phyloP scores from a whole-genome alignment of 2,329 filamentous ascomycete species.

The Sordariomycetes sp. region DNA sequence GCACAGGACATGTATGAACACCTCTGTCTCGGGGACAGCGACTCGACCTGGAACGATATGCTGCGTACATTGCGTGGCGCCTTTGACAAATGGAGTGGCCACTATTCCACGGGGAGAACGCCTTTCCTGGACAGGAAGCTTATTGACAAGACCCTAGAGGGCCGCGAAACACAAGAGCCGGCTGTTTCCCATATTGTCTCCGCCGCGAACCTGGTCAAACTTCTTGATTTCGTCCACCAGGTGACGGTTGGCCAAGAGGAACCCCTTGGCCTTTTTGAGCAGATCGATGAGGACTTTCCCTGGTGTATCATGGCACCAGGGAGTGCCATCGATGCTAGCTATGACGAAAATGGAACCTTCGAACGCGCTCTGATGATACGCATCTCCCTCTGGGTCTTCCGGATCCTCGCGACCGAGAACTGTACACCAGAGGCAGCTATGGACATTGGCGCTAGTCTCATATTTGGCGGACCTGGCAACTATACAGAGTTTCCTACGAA shows the following conservation, averaged over 20 bases:
- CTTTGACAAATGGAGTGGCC: slow-evolving; percentile 16
- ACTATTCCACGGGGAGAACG: slow-evolving; percentile 13
- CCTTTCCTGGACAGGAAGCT: slow-evolving; percentile 18
- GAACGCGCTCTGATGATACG: slow-evolving; percentile 23
- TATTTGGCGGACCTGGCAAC: slow-evolving; percentile 12
- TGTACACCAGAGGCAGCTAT: slow-evolving; percentile 8
- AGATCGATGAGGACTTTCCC: slow-evolving; percentile 18
- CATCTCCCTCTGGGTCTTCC: slow-evolving; percentile 21
- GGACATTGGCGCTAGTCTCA: slow-evolving; percentile 19
- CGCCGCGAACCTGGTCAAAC: slow-evolving; percentile 22
- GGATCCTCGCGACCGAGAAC: slow-evolving; percentile 8
- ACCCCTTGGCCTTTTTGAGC: slow-evolving; percentile 6
- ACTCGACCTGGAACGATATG: background rate
- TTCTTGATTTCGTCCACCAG: slow-evolving; percentile 15
- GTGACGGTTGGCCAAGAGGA: slow-evolving; percentile 2
- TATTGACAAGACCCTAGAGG: slow-evolving; percentile 6
- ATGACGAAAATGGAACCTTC: slow-evolving; percentile 9
- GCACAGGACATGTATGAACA: background rate
- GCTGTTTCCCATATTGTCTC: slow-evolving; percentile 11
- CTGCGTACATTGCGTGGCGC: background rate
- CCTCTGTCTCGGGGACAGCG: background rate
- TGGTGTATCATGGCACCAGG: slow-evolving; percentile 14
- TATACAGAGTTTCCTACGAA: slow-evolving; percentile 15
- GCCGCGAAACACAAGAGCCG: background rate
- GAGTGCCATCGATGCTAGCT: slow-evolving; percentile 7